A percentile compares a stretch with the other conserved stretches of the same genome.
Conservation (phyloP, 371 early-diverging fungal species). For the Zancudomyces culisetae region DNA sequence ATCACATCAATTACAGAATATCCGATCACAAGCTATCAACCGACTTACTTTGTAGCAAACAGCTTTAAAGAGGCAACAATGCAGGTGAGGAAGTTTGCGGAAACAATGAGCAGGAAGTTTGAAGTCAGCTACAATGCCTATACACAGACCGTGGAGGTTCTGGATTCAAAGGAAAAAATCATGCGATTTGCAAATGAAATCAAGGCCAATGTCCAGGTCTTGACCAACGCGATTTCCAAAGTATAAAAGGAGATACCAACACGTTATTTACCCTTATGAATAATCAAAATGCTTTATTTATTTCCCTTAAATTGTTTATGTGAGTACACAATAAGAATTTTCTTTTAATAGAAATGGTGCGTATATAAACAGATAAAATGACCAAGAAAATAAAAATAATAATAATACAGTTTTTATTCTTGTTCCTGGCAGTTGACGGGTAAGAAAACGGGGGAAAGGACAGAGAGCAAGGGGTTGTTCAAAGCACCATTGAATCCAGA, state of each 20-base stretch:
- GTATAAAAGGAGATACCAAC: constrained; percentile 13
- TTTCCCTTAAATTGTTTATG: too few species aligned
- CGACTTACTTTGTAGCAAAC: constrained; percentile 87
- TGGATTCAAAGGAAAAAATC: constrained; percentile 66
- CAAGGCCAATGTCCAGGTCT: constrained; percentile 45
- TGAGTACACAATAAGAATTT: too few species aligned
- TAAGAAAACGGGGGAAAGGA: not conserved
- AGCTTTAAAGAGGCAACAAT: constrained; percentile 83
- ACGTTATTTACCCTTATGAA: not conserved
- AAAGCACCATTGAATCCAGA: too few species aligned
- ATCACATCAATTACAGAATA: constrained; percentile 63
- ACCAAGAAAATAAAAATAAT: too few species aligned
- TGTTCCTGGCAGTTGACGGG: not conserved
- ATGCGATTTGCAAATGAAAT: constrained; percentile 55
- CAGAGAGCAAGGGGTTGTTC: not conserved
- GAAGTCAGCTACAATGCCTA: constrained; percentile 78
- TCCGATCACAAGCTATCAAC: constrained; percentile 89
- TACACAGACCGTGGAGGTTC: constrained; percentile 75
- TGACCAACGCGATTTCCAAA: constrained; percentile 46
- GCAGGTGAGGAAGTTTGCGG: constrained; percentile 73
- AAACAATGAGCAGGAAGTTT: constrained; percentile 61
- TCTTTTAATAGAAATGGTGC: too few species aligned
- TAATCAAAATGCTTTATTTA: too few species aligned
- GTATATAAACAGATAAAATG: too few species aligned
- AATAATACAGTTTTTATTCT: too few species aligned